Base-by-base conservation (phyloP, 768 basidiomycete species). In the Myochromella boudieri region DNA sequence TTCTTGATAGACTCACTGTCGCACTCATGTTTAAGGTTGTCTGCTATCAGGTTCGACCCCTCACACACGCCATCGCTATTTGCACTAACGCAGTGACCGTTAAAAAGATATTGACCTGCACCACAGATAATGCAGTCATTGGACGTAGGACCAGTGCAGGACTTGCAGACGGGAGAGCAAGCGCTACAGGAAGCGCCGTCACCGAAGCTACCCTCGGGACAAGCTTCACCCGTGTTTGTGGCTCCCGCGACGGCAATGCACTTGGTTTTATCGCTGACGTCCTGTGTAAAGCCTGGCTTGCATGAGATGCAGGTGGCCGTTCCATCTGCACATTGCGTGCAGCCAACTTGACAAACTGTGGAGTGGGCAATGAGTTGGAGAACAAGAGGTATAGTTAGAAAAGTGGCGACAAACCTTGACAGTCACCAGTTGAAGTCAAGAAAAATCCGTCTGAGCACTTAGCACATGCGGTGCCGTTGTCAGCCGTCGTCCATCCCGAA, bases 21-120 rank as follows among this genome's bases (percentile, higher is more conserved):
- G 59, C 92, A 95, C 56, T 83, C 80, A n/a, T 77, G 69, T 67
- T 92, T 94, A 60, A 77, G 75, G 55, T 90, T 91, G 55, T 95
- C 87, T 17, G 82, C 90, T 27, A 94, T 78, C 52, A 88, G 68
- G 37, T 72, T 78, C 8, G 87, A 76, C 6, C 82, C 82, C 36
- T 77, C 68, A 66, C 93, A 95, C 7, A 89, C 79, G 3, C 93
- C 93, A 50, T 78, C 74, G 12, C 65, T 66, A 58, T 83, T 77
- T 25, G 84, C 71, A 37, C 72, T 64, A 14, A 92, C 87, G 60
- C 93, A 94, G 36, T 61, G 71, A 0, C 89, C 87, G 40, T 85
- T 82, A 46, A 88, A 74, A 15, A 76, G 61, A 54, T 77, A 89
- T 38, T 71, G 75, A 1, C 84, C 84, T 0, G 70, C 59, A 10